Evolutionary conservation across 2,329 filamentous ascomycete species (phyloP).

Genomic region (Peltaster fructicola): DNA sequence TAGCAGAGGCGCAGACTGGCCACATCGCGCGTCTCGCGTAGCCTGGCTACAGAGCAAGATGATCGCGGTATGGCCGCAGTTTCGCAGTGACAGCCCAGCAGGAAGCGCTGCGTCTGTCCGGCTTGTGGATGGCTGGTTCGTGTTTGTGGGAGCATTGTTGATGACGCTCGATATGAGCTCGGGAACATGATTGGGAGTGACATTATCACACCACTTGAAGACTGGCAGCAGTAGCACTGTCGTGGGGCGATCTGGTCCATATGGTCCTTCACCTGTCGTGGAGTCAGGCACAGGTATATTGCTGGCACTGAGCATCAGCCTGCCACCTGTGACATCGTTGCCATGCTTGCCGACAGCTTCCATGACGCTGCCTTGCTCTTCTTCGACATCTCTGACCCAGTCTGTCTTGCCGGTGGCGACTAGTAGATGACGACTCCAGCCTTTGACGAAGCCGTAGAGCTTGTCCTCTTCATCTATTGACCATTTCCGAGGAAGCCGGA

Average conservation of each 20-base stretch:
- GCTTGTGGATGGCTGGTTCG: slow-evolving; percentile 35
- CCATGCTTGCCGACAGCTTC: slow-evolving; percentile 28
- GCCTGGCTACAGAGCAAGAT: slow-evolving; percentile 88
- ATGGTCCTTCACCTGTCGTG: slow-evolving; percentile 32
- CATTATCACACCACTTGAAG: slow-evolving; percentile 68
- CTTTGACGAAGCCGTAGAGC: slow-evolving; percentile 71
- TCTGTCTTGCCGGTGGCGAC: slow-evolving; percentile 93
- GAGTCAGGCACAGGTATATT: slow-evolving; percentile 66
- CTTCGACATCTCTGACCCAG: slow-evolving; percentile 76
- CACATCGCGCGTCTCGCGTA: slow-evolving; percentile 88
- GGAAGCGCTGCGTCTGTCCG: slow-evolving; percentile 14
- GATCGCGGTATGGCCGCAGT: slow-evolving; percentile 67
- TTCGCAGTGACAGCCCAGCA: slow-evolving; percentile 34
- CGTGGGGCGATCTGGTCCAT: slow-evolving; percentile 47
- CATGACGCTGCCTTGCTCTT: slow-evolving; percentile 55
- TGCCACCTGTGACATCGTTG: slow-evolving; percentile 24
- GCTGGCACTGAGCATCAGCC: slow-evolving; percentile 77
- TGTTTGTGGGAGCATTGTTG: slow-evolving; percentile 55
- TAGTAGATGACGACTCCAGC: slow-evolving; percentile 75
- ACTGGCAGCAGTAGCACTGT: slow-evolving; percentile 69
- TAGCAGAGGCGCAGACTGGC: slow-evolving; percentile 82
- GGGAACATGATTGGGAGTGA: slow-evolving; percentile 57
- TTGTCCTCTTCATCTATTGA: slow-evolving; percentile 57
- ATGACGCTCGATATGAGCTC: slow-evolving; percentile 55
- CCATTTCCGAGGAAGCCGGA: slow-evolving; percentile 60